Base-by-base conservation (phyloP, 176 grass and related monocot genomes). In the Panicum miliaceum region DNA sequence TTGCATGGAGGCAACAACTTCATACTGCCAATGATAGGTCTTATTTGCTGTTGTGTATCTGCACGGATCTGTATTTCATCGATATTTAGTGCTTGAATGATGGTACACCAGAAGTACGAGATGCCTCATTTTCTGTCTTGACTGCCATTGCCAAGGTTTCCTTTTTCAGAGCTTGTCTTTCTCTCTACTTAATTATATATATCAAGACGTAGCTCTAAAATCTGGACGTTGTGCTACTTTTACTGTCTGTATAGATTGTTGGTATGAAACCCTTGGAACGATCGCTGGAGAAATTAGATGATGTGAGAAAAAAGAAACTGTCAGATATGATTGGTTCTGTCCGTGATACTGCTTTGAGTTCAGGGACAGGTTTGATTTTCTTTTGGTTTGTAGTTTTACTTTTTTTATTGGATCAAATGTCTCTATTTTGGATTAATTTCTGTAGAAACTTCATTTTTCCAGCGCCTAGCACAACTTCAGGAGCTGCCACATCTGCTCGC, bases 291-390 rank as follows among this genome's bases (percentile, higher is more conserved):
- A 99, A 99, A 81, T 85, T 99, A 81, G 97, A 99, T 52, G 97
- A 99, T 14, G 93, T 99, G 34, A 94, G 97, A 73, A 96, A 99
- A 89, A 99, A 99, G 81, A 99, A 99, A 71, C 81, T 99, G 18
- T 99, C 97, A 86, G 97, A 99, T 81, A 90, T 99, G 90, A 99
- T 99, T 65, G 97, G 93, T 62, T 90, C 93, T 62, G 25, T 83
- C 72, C 80, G 77, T 88, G 88, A 84, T 67, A 85, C 84, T 25
- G 73, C 8, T 78, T 59, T 90, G 53, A 84, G 34, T 87, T 92
- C 89, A 71, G 93, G 90, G 56, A 51, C 81, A 91, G 97, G 97
- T 96, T 75, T 59, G 78, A 71, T 48, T 75, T 64, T 12, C 29
- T 40, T 58, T 67, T 84, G 58, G 8, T 78, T 68, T 1, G 5